Evolutionary conservation across 345 rosid species (phyloP), one percentile per base, ranked within the genome.

Genomic region (Cardiospermum halicacabum): DNA sequence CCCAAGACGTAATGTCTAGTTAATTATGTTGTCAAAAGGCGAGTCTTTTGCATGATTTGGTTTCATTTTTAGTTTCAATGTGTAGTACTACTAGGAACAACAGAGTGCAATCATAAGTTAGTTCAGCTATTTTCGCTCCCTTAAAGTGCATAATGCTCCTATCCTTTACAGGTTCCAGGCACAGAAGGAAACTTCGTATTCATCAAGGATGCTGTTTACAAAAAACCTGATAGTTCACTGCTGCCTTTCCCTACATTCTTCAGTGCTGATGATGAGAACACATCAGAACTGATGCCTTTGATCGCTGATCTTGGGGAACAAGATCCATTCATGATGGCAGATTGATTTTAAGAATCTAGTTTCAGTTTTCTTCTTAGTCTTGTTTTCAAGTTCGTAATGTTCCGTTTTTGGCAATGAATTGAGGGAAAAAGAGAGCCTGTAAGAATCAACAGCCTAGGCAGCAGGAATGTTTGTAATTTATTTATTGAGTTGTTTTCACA

Each of bases 171-270:
- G 96, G 94, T 95, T 63, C 96, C 96, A 7, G 99, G 98, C 25
- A 92, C 96, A 0, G 80, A 75, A 80, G 98, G 99, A 21, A 89
- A 85, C 78, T 89, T 89, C 67, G 96, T 91, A 63, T 91, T 91
- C 71, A 68, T 95, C 81, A 87, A 75, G 72, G 99, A 95, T 71
- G 84, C 97, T 4, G 42, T 79, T 34, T 91, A 80, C 84, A 85
- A 83, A 76, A 91, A 91, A 68, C 96, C 96, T 7, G 89, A 95
- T 65, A 30, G 76, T 67, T 77, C 89, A 4, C 16, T 9, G 60
- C 96, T 91, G 72, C 99, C 98, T 21, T 95, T 95, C 79, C 99
- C 98, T 53, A 87, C 99, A 8, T 84, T 79, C 77, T 76, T 89
- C 39, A 77, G 75, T 0, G 62, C 77, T 21, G 96, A 86, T 67